Base-by-base conservation (phyloP, 352 stramenopile genomes). In the Globisporangium acanthophoron region DNA sequence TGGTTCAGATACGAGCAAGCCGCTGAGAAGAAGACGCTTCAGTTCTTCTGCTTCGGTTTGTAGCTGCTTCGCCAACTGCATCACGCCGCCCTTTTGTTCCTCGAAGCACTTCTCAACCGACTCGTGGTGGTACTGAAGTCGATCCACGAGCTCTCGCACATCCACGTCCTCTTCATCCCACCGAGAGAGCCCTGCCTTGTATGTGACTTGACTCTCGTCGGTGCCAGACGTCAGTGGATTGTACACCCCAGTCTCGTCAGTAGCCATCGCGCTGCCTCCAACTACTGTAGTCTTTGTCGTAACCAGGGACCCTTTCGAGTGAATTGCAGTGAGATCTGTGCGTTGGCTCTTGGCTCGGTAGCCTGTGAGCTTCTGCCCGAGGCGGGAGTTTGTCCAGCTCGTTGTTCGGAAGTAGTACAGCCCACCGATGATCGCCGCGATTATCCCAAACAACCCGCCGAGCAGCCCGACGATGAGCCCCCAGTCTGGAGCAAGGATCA, bases 401-500 rank as follows among this genome's bases (percentile, higher is more conserved):
- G 89, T 95, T 12, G 72, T 80, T 3, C 84, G 85, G 61, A 95
- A 92, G 69, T 88, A 90, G 62, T 93, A 93, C 15, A 95, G 55
- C 4, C 80, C 81, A 16, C 62, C 72, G 52, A 95, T 95, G 9
- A 97, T 67, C 8, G 79, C 66, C 3, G 78, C 62, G 0, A 97
- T 72, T 50, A 96, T 77, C 0, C 72, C 80, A 16, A 96, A 75
- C 3, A 97, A 63, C 0, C 85, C 89, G 5, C 74, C 72, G 0
- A 97, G 62, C 1, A 97, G 52, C 0, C 83, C 84, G 0, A 80
- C 59, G 35, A 97, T 89, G 3, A 97, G 71, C 0, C 62, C 67
- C 90, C 90, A 97, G 63, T 97, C 83, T 4, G 89, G 87, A n/a
- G 83, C 81, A 29, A 97, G 69, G 16, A 97, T 92, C 46, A 97